These are phyloP conservation scores for Protea cynaroides DNA, from an alignment of 164 flowering plant species.

Conservation along the genomic window DNA sequence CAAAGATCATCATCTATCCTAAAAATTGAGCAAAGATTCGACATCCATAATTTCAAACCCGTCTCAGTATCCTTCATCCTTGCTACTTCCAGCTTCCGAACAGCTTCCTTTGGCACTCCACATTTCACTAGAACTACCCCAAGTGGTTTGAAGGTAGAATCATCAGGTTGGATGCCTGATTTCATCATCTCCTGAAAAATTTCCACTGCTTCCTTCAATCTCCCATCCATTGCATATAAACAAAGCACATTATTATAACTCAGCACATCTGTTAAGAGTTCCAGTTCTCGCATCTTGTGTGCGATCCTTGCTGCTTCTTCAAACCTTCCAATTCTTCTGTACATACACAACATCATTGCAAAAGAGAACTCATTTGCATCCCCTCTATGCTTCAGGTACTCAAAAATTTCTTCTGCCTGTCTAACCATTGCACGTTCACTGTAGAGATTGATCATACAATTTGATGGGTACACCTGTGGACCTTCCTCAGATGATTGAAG, in stretches of 20 bases:
- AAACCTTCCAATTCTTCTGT: conserved; percentile 56
- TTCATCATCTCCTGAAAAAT: conserved; percentile 63
- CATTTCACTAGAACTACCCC: conserved; percentile 49
- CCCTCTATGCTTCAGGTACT: conserved; percentile 43
- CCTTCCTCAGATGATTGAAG: conserved; percentile 44
- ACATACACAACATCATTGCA: conserved; percentile 94
- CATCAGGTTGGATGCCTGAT: conserved; percentile 58
- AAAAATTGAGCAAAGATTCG: conserved; percentile 43
- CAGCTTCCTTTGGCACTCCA: conserved; percentile 61
- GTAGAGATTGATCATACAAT: conserved; percentile 91
- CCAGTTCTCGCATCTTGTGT: conserved; percentile 55
- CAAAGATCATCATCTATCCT: conserved; percentile 19
- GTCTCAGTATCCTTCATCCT: conserved; percentile 43
- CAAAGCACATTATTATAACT: conserved; percentile 73
- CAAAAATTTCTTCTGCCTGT: conserved; percentile 69
- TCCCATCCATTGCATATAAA: conserved; percentile 61
- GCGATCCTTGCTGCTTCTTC: conserved; percentile 58
- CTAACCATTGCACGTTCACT: conserved; percentile 57
- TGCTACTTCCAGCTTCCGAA: conserved; percentile 46
- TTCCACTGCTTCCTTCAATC: conserved; percentile 53
- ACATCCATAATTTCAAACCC: conserved; percentile 57
- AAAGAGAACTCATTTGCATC: conserved; percentile 83
- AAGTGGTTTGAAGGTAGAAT: conserved; percentile 71
- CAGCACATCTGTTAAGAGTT: conserved; percentile 51
- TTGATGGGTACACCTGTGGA: conserved; percentile 69